Base-by-base conservation (phyloP, 345 rosid species). In the Anacardium occidentale region DNA sequence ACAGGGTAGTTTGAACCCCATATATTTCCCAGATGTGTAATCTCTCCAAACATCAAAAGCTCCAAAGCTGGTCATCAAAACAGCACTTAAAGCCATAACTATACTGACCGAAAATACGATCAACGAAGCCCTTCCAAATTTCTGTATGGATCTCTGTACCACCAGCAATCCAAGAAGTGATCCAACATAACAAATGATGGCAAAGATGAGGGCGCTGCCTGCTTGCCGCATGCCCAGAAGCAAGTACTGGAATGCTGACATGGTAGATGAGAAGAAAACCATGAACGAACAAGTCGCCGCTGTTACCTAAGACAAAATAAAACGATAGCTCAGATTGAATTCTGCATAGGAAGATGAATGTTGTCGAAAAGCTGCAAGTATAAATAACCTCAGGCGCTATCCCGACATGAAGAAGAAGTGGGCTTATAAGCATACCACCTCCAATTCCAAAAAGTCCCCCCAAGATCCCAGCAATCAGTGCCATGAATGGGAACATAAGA, bases 371-470 rank as follows among this genome's bases (percentile, higher is more conserved):
- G 22, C 22, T 44, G 18, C 4, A 18, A 20, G 13, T 32, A 22
- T 47, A 56, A 20, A 42, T 74, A 81, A 90, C 94, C 97, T 89
- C 89, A 2, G 94, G 97, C 42, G 85, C 77, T 22, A 90, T 81
- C 17, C 96, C 90, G 8, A 92, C 87, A 25, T 87, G 95, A 47
- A 94, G 91, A 60, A 94, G 98, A 76, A 94, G 97, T 20, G 90
- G 98, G 73, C 92, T 92, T 66, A 88, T 88, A 21, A 92, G 90
- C 97, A 92, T 90, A 48, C 94, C 98, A 4, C 99, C 97, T 54
- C 99, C 99, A 66, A 94, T 88, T 48, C 97, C 98, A 3, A 92
- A 92, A 73, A 89, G 80, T 70, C 99, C 96, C 17, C 96, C 98
- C 66, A 94, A 54, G 7, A 86, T 68, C 60, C 98, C 97, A 3